A percentile compares a stretch with the other conserved stretches of the same genome.
phyloP scores from a whole-genome alignment of 495 filamentous ascomycete species.

The Paragyromitra xinjiangensis region DNA sequence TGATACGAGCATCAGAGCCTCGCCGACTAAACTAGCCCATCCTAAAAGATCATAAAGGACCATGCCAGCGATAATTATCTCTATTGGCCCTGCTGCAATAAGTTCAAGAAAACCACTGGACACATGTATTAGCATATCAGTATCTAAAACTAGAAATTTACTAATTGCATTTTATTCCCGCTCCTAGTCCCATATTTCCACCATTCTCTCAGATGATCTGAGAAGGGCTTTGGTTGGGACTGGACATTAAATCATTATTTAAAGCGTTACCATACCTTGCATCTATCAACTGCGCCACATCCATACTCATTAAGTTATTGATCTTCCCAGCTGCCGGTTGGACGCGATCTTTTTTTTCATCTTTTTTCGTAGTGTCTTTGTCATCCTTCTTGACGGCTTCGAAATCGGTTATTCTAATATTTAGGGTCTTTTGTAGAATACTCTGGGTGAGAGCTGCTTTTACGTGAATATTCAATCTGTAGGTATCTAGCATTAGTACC shows the following conservation, averaged over 20 bases:
- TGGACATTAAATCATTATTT: neutral
- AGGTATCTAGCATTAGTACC: neutral
- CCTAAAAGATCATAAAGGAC: constrained; percentile 54
- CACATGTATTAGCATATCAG: constrained; percentile 30
- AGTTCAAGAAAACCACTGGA: constrained; percentile 49
- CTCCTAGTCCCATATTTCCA: neutral
- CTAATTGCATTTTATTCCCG: neutral
- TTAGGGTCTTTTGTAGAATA: constrained; percentile 49
- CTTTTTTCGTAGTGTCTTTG: neutral
- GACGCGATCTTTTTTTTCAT: constrained; percentile 23
- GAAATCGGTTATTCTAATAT: constrained; percentile 39
- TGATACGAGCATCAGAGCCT: constrained; percentile 15
- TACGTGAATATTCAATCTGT: constrained; percentile 44
- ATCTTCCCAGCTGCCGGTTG: constrained; percentile 30
- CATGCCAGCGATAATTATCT: constrained; percentile 43
- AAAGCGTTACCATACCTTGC: constrained; percentile 20
- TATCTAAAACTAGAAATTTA: neutral
- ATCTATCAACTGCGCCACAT: constrained; percentile 38
- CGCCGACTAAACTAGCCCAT: constrained; percentile 53
- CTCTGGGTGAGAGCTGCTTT: constrained; percentile 53
- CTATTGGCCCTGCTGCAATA: constrained; percentile 48
- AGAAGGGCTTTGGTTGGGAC: neutral
- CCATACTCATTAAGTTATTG: constrained; percentile 49
- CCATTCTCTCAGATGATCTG: neutral
- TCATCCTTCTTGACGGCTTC: constrained; percentile 36